Evolutionary conservation across 2,329 filamentous ascomycete genomes (phyloP).

Genomic region (Setomelanomma holmii): DNA sequence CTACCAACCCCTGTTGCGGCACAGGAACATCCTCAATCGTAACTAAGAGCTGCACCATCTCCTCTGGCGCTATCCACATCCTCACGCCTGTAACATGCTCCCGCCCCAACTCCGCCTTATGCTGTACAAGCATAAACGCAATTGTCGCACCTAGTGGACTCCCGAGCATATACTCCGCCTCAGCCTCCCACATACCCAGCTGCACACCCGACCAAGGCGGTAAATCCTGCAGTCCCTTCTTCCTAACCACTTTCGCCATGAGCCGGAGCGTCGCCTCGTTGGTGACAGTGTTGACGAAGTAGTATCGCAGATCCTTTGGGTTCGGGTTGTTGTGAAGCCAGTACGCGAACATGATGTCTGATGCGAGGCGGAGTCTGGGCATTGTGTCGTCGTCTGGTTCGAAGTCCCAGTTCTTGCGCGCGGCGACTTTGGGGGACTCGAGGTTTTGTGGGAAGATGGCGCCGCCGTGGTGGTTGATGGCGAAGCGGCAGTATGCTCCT

Average conservation of each 20-base stretch:
- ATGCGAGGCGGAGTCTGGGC: constrained; percentile 7
- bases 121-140: constrained; percentile 3
- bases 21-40: neutral
- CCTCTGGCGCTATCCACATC: neutral
- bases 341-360: constrained; percentile 20
- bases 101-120: constrained; percentile 2
- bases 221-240: neutral
- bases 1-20: neutral
- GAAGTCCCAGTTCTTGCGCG: neutral
- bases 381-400: neutral
- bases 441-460: neutral
- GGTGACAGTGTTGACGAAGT: constrained; percentile 4
- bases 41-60: neutral
- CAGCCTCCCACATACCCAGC: neutral
- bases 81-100: neutral
- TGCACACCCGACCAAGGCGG: neutral
- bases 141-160: constrained; percentile 3
- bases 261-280: constrained; percentile 8
- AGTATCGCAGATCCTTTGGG: constrained; percentile 12
- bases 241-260: constrained; percentile 5
- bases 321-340: constrained; percentile 12
- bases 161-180: neutral
- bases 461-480: neutral
- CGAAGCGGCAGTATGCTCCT: constrained; percentile 4
- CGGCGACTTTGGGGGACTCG: neutral